Percentiles rank a stretch among this genome's conserved stretches.
Conservation (phyloP, 192 early-diverging fungal genomes). For the Gamsiella multidivaricata region DNA sequence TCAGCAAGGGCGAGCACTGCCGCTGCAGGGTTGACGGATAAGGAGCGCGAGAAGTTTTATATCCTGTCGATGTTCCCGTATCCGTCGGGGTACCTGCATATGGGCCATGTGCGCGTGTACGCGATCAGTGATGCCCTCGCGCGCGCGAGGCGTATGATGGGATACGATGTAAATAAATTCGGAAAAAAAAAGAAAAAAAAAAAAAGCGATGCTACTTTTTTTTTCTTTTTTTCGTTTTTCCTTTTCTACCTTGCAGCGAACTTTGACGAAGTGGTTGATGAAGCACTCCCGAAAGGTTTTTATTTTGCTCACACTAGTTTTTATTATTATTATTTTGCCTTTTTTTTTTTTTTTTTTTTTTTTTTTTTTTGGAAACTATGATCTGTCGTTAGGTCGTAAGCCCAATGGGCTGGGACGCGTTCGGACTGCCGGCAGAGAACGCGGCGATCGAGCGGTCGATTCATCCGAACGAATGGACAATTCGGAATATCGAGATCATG, state of each 20-base stretch:
- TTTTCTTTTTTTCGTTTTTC: conserved; percentile 4
- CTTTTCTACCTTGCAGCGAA: too few relatives aligned
- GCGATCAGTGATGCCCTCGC: conserved; percentile 90
- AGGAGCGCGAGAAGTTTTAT: conserved; percentile 73
- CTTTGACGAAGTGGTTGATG: neutral
- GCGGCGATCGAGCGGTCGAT: conserved; percentile 89
- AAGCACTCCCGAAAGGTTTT: too few relatives aligned
- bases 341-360: neutral
- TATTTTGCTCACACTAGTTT: too few relatives aligned
- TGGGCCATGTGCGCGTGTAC: conserved; percentile 98
- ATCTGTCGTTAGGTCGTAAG: conserved; percentile 80
- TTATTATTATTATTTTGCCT: too few relatives aligned
- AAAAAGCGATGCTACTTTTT: too few relatives aligned
- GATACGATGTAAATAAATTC: conserved; percentile 74
- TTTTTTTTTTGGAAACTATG: neutral
- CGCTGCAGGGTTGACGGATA: neutral
- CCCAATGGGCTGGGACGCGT: conserved; percentile 98
- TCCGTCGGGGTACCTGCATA: conserved; percentile 90
- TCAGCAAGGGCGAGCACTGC: neutral
- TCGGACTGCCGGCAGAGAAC: conserved; percentile 98
- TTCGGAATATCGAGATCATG: conserved; percentile 85
- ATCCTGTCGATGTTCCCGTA: conserved; percentile 97
- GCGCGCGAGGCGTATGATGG: conserved; percentile 80
- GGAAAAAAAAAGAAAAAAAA: too few relatives aligned
- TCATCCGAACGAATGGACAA: conserved; percentile 86